Evolutionary conservation across 2,329 filamentous ascomycete species (phyloP).

Genomic region (Mollisia scopiformis): DNA sequence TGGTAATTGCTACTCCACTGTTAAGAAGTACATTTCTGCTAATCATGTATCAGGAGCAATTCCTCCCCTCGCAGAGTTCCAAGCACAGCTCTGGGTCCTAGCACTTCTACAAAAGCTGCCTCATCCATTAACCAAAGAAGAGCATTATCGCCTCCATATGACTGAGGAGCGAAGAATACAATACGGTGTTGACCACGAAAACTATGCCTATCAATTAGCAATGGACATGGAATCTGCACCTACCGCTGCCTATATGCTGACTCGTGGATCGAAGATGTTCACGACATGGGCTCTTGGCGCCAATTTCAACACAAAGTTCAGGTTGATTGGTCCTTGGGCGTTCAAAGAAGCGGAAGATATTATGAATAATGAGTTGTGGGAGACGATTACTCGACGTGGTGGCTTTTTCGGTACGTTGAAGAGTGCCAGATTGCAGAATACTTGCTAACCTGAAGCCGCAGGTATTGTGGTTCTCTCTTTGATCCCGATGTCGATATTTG

Average conservation of each 20-base stretch:
- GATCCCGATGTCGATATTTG: too few species aligned
- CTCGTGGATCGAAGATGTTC: slow-evolving; percentile 39
- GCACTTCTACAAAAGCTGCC: slow-evolving; percentile 41
- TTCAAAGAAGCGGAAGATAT: slow-evolving; percentile 20
- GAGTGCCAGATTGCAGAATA: too few species aligned
- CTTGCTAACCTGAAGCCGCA: too few species aligned
- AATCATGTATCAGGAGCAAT: slow-evolving; percentile 45
- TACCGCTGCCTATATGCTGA: slow-evolving; percentile 39
- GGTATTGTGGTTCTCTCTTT: too few species aligned
- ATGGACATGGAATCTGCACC: slow-evolving; percentile 50
- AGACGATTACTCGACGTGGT: slow-evolving; percentile 16
- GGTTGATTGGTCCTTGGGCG: slow-evolving; percentile 38
- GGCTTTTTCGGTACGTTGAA: slow-evolving; percentile 25
- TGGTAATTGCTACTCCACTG: too few species aligned
- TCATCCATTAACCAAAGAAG: slow-evolving; percentile 37
- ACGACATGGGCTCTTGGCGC: slow-evolving; percentile 51
- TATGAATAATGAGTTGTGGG: slow-evolving; percentile 25
- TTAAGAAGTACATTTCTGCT: too few species aligned
- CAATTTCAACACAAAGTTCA: slow-evolving; percentile 54
- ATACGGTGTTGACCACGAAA: slow-evolving; percentile 52
- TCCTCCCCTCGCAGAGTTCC: slow-evolving; percentile 51
- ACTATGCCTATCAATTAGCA: slow-evolving; percentile 53
- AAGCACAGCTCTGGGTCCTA: slow-evolving; percentile 51
- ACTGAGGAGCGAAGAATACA: slow-evolving; percentile 22
- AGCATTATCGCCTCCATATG: slow-evolving; percentile 44